phyloP scores from a whole-genome alignment of 495 filamentous ascomycete genomes.

The Daldinia grandis region DNA sequence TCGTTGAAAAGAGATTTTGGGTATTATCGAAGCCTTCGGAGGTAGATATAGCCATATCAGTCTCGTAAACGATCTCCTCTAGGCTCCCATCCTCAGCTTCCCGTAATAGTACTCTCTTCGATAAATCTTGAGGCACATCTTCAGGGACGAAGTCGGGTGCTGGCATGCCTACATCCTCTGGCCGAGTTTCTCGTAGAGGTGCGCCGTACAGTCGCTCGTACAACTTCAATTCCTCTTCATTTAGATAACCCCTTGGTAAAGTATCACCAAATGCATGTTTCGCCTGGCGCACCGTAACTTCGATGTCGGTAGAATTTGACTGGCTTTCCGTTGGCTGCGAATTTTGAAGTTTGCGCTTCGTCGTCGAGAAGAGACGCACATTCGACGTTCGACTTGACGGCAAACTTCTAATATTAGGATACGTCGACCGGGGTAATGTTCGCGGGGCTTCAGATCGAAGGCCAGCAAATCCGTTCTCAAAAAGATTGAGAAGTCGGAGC shows the following conservation, averaged over 20 bases:
- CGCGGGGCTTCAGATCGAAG: constrained; percentile 23
- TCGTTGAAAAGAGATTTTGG: neutral
- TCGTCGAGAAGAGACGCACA: constrained; percentile 53
- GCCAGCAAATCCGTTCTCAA: constrained; percentile 51
- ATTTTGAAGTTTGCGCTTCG: constrained; percentile 40
- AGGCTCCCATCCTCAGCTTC: constrained; percentile 66
- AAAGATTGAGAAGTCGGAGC: constrained; percentile 54
- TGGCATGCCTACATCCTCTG: constrained; percentile 65
- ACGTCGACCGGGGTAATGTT: constrained; percentile 14
- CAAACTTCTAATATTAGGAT: constrained; percentile 27
- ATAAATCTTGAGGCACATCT: constrained; percentile 25
- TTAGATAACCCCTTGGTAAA: constrained; percentile 77
- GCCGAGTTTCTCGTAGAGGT: constrained; percentile 63
- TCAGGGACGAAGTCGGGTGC: constrained; percentile 41
- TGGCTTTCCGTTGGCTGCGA: constrained; percentile 15
- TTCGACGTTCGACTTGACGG: constrained; percentile 29
- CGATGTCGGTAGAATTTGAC: constrained; percentile 52
- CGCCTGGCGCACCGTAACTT: constrained; percentile 72
- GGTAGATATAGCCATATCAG: constrained; percentile 32
- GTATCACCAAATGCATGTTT: constrained; percentile 78
- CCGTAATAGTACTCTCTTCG: constrained; percentile 54
- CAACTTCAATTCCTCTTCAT: constrained; percentile 71
- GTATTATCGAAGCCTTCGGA: constrained; percentile 23
- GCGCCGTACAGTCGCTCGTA: constrained; percentile 85
- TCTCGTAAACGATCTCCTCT: constrained; percentile 65